Evolutionary conservation across 192 early-diverging fungal species (phyloP), one percentile per base, ranked within the genome.

Genomic region (Tieghemiomyces parasiticus): DNA sequence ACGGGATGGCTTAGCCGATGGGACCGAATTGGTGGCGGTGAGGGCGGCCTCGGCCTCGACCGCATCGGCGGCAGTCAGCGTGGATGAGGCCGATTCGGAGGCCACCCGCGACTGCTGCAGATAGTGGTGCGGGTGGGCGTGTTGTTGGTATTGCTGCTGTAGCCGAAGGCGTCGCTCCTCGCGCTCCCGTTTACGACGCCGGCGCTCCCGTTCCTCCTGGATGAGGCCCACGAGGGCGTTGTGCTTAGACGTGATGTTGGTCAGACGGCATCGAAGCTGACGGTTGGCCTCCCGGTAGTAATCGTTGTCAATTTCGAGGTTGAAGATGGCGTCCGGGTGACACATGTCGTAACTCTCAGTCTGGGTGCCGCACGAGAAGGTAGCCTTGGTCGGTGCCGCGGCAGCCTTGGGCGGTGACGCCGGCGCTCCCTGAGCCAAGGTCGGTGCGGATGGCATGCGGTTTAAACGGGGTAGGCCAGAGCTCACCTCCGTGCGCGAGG

Each of bases 271-370:
- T 28, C 71, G 68, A n/a, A 76, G 69, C 55, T 69, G 67, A 10
- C 51, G 38, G 46, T 76, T 76, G 49, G 74, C 69, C 48, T 76
- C 71, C 32, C 74, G 71, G 60, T 76, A 76, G 59, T 76, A 76
- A 61, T 71, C 71, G 46, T 76, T 76, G 61, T 76, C 74, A 0
- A 65, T 35, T 50, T 69, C 65, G 28, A 76, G 56, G 2, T 60
- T 56, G 32, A 33, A 56, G 20, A 56, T 20, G 20, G 54, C 33
- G 31, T 56, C 54, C 29, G 54, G 54, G 34, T 56, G 54, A 14
- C 54, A 56, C 31, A 56, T 2, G 1, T 56, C 54, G 54, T 56
- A 56, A 16, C 31, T 56, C 33, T 56, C 54, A 20, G 54, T 56
- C 29, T 56, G 54, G 32, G 54, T 56, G 31, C 29, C 54, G 29